phyloP scores from a whole-genome alignment of 1,284 basidiomycete species.

The Coniferiporia sulphurascens region DNA sequence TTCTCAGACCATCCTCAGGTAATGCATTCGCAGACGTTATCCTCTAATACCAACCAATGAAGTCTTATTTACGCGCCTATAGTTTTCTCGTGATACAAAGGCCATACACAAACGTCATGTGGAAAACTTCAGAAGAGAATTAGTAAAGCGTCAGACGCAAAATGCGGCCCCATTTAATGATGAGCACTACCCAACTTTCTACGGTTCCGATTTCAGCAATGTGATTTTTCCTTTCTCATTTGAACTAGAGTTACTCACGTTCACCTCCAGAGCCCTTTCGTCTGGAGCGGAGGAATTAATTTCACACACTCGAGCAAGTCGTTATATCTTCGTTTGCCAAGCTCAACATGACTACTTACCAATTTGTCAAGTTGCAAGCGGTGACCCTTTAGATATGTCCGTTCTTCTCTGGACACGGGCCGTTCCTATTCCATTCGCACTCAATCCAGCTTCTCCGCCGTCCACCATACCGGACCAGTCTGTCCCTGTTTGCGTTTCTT shows the following conservation, averaged over 20 bases:
- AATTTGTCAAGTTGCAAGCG: constrained; percentile 24
- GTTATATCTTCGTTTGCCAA: not conserved
- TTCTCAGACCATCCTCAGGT: constrained; percentile 40
- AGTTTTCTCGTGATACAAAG: constrained; percentile 40
- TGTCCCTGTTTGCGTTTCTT: constrained; percentile 55
- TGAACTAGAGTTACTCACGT: not conserved
- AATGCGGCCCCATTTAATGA: constrained; percentile 40
- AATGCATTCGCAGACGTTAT: constrained; percentile 14
- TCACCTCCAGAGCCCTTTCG: constrained; percentile 35
- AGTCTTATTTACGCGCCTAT: not conserved
- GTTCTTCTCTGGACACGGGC: constrained; percentile 62
- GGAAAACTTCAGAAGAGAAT: constrained; percentile 21
- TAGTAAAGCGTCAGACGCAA: constrained; percentile 34
- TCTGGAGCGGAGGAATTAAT: constrained; percentile 51
- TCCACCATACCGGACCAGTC: constrained; percentile 42
- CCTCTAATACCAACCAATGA: not conserved
- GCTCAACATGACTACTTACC: not conserved
- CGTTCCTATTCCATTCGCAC: constrained; percentile 30
- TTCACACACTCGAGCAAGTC: constrained; percentile 40
- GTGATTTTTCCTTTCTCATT: constrained; percentile 27
- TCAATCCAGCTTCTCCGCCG: constrained; percentile 21
- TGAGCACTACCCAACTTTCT: constrained; percentile 51
- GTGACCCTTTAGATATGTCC: constrained; percentile 57
- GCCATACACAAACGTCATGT: constrained; percentile 37
- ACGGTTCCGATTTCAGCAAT: constrained; percentile 48